Conservation (phyloP, 257 asterid species). For the Vinca minor region DNA sequence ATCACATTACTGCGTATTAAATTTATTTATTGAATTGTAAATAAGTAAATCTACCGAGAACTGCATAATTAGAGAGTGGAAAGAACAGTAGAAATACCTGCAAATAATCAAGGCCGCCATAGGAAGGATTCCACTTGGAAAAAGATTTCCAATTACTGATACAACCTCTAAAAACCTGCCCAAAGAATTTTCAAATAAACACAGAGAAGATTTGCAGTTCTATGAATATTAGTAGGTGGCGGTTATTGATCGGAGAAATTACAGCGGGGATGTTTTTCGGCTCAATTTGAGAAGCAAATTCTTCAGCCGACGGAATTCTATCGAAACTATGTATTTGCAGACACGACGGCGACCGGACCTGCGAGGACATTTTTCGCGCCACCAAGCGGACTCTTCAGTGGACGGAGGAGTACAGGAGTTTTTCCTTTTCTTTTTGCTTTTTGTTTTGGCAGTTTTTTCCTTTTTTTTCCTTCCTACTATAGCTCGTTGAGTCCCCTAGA, state of each 20-base stretch:
- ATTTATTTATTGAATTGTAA: too few species aligned
- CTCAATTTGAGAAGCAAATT: slow-evolving; percentile 60
- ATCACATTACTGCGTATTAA: not conserved
- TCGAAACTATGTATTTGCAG: slow-evolving; percentile 36
- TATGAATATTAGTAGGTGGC: not conserved
- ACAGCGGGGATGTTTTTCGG: slow-evolving; percentile 61
- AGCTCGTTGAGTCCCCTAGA: too few species aligned
- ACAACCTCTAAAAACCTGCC: slow-evolving; percentile 67
- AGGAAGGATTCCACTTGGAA: slow-evolving; percentile 59
- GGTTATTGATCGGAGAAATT: slow-evolving; percentile 4
- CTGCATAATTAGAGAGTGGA: not conserved
- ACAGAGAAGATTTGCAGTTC: not conserved
- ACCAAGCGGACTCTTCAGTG: too few species aligned
- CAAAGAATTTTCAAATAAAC: not conserved
- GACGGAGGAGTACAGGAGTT: too few species aligned
- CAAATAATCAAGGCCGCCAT: slow-evolving; percentile 84
- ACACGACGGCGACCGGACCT: not conserved
- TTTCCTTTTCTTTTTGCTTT: too few species aligned
- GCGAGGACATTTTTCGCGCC: not conserved
- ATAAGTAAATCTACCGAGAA: not conserved
- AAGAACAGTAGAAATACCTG: slow-evolving; percentile 32
- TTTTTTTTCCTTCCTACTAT: too few species aligned
- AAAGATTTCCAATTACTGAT: slow-evolving; percentile 66
- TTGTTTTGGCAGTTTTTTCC: too few species aligned
- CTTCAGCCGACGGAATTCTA: slow-evolving; percentile 55